Evolutionary conservation across 2,329 filamentous ascomycete species (phyloP).

Genomic region (Colletotrichum cordylinicola): DNA sequence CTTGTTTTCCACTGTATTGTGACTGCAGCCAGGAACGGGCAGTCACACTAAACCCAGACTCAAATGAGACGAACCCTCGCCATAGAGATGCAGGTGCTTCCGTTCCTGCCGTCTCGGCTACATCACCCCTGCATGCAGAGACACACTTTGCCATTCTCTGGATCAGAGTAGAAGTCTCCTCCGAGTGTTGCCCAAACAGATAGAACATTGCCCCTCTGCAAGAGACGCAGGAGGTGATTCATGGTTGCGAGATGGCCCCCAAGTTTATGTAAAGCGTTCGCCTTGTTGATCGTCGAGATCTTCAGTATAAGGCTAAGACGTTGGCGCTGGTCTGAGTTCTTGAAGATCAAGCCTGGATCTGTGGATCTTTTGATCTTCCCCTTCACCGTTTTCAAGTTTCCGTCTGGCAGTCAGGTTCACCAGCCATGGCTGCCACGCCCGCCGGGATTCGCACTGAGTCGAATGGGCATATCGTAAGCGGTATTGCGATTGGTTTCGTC

Average conservation of each 20-base stretch:
- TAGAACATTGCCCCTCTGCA: background rate
- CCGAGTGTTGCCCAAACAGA: background rate
- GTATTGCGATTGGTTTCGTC: constrained; percentile 26
- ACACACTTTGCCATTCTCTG: background rate
- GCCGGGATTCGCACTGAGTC: constrained; percentile 23
- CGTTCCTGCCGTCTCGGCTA: background rate
- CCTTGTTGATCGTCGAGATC: background rate
- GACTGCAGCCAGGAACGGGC: background rate
- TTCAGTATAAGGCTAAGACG: background rate
- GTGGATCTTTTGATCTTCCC: background rate
- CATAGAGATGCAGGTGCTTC: background rate
- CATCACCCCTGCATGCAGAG: background rate
- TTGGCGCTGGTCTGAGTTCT: background rate
- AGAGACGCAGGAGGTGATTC: background rate
- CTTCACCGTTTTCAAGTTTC: background rate
- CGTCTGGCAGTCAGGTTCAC: background rate
- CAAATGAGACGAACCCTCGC: background rate
- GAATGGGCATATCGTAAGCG: constrained; percentile 24
- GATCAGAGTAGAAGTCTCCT: background rate
- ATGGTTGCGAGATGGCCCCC: background rate
- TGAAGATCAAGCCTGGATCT: background rate
- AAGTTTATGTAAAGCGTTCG: background rate
- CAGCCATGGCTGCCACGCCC: background rate
- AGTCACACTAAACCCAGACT: background rate
- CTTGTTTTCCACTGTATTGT: background rate